Evolutionary conservation across 805 yeast genomes (phyloP).

Genomic region (Lachancea fermentati): DNA sequence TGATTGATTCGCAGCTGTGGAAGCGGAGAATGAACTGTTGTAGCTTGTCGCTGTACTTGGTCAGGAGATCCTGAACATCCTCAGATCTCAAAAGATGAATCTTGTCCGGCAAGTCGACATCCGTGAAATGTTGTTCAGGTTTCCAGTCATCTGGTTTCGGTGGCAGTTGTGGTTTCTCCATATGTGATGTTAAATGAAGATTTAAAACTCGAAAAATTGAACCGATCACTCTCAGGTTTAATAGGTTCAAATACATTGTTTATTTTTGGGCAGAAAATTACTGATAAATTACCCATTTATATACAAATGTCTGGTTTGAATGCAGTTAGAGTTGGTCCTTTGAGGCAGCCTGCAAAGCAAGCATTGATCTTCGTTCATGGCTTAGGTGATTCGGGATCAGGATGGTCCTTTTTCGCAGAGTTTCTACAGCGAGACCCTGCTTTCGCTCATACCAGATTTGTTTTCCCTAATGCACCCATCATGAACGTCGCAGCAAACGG

Average conservation of each 20-base stretch:
- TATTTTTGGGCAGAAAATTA: no score
- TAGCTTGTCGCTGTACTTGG: constrained; percentile 16
- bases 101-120: constrained; percentile 19
- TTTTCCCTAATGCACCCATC: constrained; percentile 88
- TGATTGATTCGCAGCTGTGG: constrained; percentile 15
- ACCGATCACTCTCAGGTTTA: no score
- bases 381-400: constrained; percentile 83
- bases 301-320: constrained; percentile 13
- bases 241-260: no score
- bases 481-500: constrained; percentile 63
- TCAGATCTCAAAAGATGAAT: constrained; percentile 19
- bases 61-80: constrained; percentile 20
- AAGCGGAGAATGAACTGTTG: constrained; percentile 21
- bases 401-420: constrained; percentile 82
- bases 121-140: background rate
- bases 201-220: no score
- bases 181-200: background rate
- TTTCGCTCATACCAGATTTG: constrained; percentile 56
- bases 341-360: constrained; percentile 42
- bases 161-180: constrained; percentile 10
- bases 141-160: constrained; percentile 2
- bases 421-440: constrained; percentile 42
- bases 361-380: constrained; percentile 83
- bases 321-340: constrained; percentile 32
- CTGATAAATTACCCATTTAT: background rate